phyloP scores from a whole-genome alignment of 345 rosid species.

The Mangifera indica region DNA sequence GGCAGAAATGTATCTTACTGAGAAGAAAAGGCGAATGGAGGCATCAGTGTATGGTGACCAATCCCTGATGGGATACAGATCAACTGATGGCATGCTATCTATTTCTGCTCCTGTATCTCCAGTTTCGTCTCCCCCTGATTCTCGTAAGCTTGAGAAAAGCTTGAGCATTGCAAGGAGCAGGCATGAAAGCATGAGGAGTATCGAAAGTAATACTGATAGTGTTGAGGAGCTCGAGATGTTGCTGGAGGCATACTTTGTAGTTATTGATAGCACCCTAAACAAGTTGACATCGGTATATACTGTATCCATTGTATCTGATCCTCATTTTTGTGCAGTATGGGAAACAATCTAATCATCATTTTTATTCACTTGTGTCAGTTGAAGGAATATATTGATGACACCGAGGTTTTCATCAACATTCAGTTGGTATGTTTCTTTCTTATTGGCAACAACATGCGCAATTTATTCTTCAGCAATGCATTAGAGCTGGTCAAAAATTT shows the following conservation, averaged over 20 bases:
- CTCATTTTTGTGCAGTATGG: not conserved
- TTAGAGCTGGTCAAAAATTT: not conserved
- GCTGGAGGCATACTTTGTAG: conserved; percentile 97
- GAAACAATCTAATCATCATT: conserved; percentile 6
- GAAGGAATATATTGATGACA: conserved; percentile 96
- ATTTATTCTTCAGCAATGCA: not conserved
- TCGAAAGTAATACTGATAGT: conserved; percentile 66
- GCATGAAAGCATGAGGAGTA: conserved; percentile 86
- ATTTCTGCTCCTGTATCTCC: conserved; percentile 96
- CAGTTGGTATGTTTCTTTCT: conserved; percentile 58
- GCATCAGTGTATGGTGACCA: conserved; percentile 77
- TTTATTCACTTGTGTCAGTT: conserved; percentile 47
- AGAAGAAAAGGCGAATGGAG: conserved; percentile 89
- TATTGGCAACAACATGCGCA: not conserved
- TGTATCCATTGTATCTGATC: not conserved
- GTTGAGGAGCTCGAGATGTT: conserved; percentile 98
- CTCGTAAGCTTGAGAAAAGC: conserved; percentile 79
- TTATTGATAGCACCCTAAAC: conserved; percentile 92
- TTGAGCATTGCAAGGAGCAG: conserved; percentile 88
- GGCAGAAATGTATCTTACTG: conserved; percentile 99
- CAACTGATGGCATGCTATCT: conserved; percentile 68
- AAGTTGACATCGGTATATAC: conserved; percentile 83
- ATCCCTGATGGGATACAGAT: conserved; percentile 63
- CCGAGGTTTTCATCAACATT: conserved; percentile 96
- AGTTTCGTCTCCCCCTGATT: conserved; percentile 81